Percentiles rank a stretch among this genome's conserved stretches.
Evolutionary conservation across 2,329 filamentous ascomycete genomes (phyloP).

Genomic region (Dactylellina sp.): DNA sequence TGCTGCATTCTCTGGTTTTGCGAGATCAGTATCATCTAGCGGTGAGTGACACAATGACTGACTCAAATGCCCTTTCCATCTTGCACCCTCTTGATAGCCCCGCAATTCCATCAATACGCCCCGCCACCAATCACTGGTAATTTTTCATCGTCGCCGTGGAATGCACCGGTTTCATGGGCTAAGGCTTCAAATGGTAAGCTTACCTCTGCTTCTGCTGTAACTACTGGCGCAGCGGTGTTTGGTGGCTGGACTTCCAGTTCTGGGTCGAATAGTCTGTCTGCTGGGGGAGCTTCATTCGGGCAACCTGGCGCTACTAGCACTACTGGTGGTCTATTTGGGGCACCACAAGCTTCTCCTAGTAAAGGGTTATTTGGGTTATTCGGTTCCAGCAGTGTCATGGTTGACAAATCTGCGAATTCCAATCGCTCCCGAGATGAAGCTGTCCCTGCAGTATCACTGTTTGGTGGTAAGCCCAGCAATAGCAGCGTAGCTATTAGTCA

Average conservation of each 20-base stretch:
- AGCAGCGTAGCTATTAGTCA: no score
- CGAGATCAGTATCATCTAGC: constrained; percentile 31
- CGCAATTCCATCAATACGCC: not conserved
- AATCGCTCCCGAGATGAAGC: no score
- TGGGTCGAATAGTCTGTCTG: not conserved
- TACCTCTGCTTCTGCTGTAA: not conserved
- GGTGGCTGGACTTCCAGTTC: not conserved
- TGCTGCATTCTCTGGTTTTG: constrained; percentile 1
- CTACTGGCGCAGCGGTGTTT: not conserved
- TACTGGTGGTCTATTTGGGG: not conserved
- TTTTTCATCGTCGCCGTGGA: not conserved
- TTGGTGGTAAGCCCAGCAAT: no score
- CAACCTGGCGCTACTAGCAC: not conserved
- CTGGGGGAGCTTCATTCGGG: not conserved
- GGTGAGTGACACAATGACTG: constrained; percentile 29
- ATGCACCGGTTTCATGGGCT: not conserved
- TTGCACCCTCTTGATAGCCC: not conserved
- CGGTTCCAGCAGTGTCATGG: no score
- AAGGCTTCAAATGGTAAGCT: not conserved
- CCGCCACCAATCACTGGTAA: no score
- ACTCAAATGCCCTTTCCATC: not conserved
- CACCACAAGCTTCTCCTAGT: not conserved
- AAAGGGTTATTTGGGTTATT: no score
- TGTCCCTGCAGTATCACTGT: no score
- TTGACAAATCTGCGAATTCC: no score